These are phyloP conservation scores for Manihot esculenta DNA, from an alignment of 441 rosid genomes.

Conservation along the genomic window DNA sequence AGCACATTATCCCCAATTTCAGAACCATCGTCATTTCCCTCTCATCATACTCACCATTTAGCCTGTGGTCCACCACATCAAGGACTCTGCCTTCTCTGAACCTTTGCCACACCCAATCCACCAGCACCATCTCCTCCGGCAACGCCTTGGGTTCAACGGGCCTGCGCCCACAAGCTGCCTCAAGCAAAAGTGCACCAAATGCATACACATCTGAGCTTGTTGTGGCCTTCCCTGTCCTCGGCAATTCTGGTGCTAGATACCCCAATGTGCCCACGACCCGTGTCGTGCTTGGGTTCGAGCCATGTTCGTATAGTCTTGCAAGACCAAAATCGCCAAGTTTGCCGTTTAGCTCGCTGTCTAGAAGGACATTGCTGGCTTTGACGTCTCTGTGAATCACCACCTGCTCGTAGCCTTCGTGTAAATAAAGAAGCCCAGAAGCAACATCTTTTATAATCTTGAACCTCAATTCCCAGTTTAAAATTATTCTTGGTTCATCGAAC, in stretches of 20 bases:
- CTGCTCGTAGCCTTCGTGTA: conserved; percentile 78
- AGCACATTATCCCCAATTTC: conserved; percentile 60
- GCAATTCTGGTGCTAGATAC: conserved; percentile 80
- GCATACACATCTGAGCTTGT: conserved; percentile 72
- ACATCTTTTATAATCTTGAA: conserved; percentile 61
- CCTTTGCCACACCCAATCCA: conserved; percentile 67
- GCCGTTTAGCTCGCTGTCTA: conserved; percentile 62
- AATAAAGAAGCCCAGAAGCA: conserved; percentile 65
- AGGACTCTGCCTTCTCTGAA: conserved; percentile 40
- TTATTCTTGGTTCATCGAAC: conserved; percentile 45
- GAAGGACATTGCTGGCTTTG: conserved; percentile 71
- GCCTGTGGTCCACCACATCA: conserved; percentile 45
- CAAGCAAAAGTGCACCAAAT: conserved; percentile 73
- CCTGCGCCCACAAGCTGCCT: conserved; percentile 71
- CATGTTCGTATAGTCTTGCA: conserved; percentile 71
- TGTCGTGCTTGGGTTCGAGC: conserved; percentile 71
- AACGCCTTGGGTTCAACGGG: conserved; percentile 57
- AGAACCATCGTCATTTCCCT: conserved; percentile 38
- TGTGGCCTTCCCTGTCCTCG: conserved; percentile 75
- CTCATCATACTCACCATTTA: conserved; percentile 41
- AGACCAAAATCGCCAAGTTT: conserved; percentile 85
- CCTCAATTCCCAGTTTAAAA: conserved; percentile 68
- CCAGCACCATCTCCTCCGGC: conserved; percentile 56
- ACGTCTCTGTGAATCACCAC: conserved; percentile 79
- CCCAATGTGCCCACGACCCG: conserved; percentile 84